A percentile compares a stretch with the other conserved stretches of the same genome.
phyloP scores from a whole-genome alignment of 2,329 filamentous ascomycete species.

The Talaromyces sp. region DNA sequence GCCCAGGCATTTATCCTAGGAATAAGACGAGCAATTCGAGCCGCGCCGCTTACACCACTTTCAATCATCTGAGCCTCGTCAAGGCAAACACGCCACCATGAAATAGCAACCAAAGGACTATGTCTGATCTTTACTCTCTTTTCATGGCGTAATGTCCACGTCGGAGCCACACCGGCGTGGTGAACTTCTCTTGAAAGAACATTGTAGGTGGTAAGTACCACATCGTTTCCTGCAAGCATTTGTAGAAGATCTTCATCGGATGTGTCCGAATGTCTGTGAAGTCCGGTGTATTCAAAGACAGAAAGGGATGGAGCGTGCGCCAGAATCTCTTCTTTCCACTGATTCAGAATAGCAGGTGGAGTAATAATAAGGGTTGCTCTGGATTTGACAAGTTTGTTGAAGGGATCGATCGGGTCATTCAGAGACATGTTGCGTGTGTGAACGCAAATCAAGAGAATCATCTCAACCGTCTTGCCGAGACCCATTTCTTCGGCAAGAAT shows the following conservation, averaged over 20 bases:
- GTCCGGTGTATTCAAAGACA: constrained; percentile 54
- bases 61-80: constrained; percentile 85
- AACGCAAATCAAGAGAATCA: constrained; percentile 43
- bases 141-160: constrained; percentile 62
- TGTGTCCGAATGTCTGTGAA: constrained; percentile 34
- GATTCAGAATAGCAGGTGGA: constrained; percentile 56
- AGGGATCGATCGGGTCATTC: constrained; percentile 15
- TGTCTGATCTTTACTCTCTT: constrained; percentile 62
- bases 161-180: constrained; percentile 65
- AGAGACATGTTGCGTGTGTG: constrained; percentile 26
- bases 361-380: constrained; percentile 60
- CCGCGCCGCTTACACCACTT: constrained; percentile 77
- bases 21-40: constrained; percentile 71
- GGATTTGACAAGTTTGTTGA: constrained; percentile 34
- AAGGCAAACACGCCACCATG: constrained; percentile 78
- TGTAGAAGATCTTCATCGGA: constrained; percentile 41
- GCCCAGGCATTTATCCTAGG: constrained; percentile 87
- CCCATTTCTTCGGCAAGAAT: constrained; percentile 50
- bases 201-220: constrained; percentile 61
- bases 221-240: constrained; percentile 47
- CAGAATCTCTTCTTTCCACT: constrained; percentile 59
- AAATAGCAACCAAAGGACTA: constrained; percentile 74
- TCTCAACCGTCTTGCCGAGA: constrained; percentile 47
- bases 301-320: constrained; percentile 54
- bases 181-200: constrained; percentile 78